Base-by-base conservation (phyloP, 2,329 filamentous ascomycete species). In the Trichophyton mentagrophytes region DNA sequence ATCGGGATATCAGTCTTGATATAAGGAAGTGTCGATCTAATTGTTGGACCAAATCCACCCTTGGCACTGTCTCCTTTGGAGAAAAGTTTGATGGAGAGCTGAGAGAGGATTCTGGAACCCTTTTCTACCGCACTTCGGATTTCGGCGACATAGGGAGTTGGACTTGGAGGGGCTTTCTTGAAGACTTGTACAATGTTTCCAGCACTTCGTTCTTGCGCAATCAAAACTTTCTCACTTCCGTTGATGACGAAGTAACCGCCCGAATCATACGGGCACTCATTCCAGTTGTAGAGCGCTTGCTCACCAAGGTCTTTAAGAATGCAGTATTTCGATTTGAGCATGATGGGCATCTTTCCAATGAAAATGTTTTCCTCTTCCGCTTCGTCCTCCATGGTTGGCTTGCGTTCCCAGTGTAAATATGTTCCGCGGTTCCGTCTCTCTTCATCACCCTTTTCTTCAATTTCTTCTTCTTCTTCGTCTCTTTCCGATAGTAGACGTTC, bases 181-280 rank as follows among this genome's bases (percentile, higher is more conserved):
- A 99, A 99, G 30, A 99, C 92, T 76, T 99, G 93, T 3, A 99
- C 93, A 62, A 97, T 99, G 71, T 99, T 99, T 70, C 92, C 93
- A 46, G 93, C 93, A 71, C 91, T 96, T 64, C 93, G 88, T 75
- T 99, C 93, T 73, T 99, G 93, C 1, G 93, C 93, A 69, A 99
- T 99, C 67, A 99, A 78, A 22, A 99, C 93, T 80, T 99, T 99
- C 72, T 99, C 93, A 74, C 89, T 95, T 49, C 93, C 93, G 77
- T 99, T 99, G 80, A 99, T 99, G 69, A 99, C 90, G 71, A 99
- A 99, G 76, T 99, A 99, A 66, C 93, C 93, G 67, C 93, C 93
- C 71, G 96, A 93, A 70, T 99, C 93, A 73, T 96, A 99, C 0
- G 93, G 93, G 67, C 93, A 99, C 76, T 99, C 93, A 71, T 96